A percentile compares a stretch with the other conserved stretches of the same genome.
Evolutionary conservation across 2,329 filamentous ascomycete species (phyloP).

Genomic region (Fusarium metavorans): DNA sequence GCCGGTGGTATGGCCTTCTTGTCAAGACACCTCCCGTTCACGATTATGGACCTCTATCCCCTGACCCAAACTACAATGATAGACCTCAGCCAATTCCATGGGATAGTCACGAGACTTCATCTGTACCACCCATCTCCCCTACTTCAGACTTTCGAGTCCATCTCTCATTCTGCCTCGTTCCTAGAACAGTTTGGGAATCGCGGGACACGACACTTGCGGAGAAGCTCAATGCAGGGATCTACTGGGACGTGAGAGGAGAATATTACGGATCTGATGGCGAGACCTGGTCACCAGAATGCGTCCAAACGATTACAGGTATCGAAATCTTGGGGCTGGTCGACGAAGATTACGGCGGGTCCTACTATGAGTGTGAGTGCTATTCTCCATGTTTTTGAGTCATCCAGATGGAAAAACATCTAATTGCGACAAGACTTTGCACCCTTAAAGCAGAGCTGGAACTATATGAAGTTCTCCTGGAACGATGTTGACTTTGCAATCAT

Average conservation of each 20-base stretch:
- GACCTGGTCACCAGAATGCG: background rate
- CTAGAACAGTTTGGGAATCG: slow-evolving; percentile 12
- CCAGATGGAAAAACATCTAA: background rate
- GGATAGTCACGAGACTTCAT: background rate
- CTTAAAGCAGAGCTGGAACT: slow-evolving; percentile 4
- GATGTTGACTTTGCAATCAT: slow-evolving; percentile 22
- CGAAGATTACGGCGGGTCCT: background rate
- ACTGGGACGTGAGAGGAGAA: slow-evolving; percentile 7
- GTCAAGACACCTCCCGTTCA: background rate
- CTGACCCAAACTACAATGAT: background rate
- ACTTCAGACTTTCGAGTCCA: slow-evolving; percentile 4
- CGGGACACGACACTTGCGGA: slow-evolving; percentile 5
- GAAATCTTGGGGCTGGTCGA: slow-evolving; percentile 11
- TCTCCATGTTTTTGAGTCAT: background rate
- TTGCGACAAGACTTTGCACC: background rate
- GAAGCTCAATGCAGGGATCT: slow-evolving; percentile 8
- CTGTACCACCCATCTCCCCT: background rate
- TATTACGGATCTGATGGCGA: background rate
- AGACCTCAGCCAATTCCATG: background rate
- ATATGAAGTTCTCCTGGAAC: slow-evolving; percentile 20
- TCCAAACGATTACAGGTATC: slow-evolving; percentile 5
- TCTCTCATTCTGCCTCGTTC: slow-evolving; percentile 12
- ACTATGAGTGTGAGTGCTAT: background rate
- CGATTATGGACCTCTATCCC: background rate
- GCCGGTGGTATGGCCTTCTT: slow-evolving; percentile 8